Evolutionary conservation across 257 asterid species (phyloP), one percentile per base, ranked within the genome.

Genomic region (Ehretia macrophylla): DNA sequence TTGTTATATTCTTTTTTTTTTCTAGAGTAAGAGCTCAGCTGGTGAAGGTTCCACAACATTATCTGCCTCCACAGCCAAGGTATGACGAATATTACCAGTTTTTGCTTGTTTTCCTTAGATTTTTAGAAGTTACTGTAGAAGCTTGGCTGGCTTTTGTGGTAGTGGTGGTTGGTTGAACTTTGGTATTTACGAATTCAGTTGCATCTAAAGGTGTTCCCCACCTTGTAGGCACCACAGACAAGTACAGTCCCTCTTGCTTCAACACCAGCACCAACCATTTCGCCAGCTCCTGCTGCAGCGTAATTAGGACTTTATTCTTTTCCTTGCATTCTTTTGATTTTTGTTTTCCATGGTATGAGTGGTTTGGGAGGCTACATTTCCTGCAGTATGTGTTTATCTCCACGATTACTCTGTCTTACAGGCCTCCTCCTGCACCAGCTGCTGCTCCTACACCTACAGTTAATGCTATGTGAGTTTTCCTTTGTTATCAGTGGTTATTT

Each of bases 11-110:
- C 48, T 59, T 37, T 42, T 62, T 52, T 67, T 27, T 6, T 68
- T 75, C 70, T 63, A 83, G 92, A 77, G 59, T 64, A 81, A 83
- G 82, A 79, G 60, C 54, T 21, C 92, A 11, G 17, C 83, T 14
- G 79, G 84, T 56, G 95, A 72, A 59, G 89, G 89, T 46, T 86
- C 95, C 46, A 75, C 85, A 35, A 49, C 75, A 14, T 73, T 92
- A 32, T 47, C 71, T 75, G 80, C 79, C 17, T 78, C 91, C 52
- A 51, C 77, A 62, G 61, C 68, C 48, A 80, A 75, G 89, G 95
- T 86, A 75, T 56, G 11, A 38, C 10, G 16, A 59, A 14, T 42
- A 13, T 62, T 10, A 37, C 27, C 49, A 11, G n/a, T 35, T 35
- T 17, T 10, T 4, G 4, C 17, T 46, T 45, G 3, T 16, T 14